A percentile compares a stretch with the other conserved stretches of the same genome.
Evolutionary conservation across 257 asterid genomes (phyloP).

Genomic region (Solanum gandarillasii): DNA sequence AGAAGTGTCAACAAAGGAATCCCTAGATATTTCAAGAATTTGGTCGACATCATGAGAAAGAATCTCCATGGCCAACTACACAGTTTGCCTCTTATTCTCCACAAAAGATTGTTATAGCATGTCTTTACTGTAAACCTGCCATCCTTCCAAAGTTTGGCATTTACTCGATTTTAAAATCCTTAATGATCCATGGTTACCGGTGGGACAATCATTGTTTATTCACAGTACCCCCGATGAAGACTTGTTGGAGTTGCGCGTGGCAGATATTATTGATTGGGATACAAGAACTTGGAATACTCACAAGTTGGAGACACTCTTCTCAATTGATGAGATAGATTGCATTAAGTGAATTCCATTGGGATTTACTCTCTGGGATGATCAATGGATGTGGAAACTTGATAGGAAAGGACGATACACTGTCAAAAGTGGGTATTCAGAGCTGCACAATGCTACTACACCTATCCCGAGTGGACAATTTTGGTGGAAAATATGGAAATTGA

Average conservation of each 20-base stretch:
- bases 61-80: background rate
- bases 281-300: background rate
- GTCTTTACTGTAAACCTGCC: background rate
- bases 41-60: background rate
- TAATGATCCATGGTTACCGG: background rate
- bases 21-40: background rate
- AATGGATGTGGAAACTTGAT: background rate
- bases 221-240: background rate
- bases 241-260: background rate
- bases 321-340: background rate
- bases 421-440: background rate
- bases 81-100: background rate
- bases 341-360: background rate
- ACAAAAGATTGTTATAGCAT: background rate
- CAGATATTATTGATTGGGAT: background rate
- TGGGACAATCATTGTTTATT: background rate
- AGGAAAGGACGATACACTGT: background rate
- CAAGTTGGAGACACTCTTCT: background rate
- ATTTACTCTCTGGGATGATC: background rate
- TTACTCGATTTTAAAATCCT: background rate
- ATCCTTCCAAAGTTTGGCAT: background rate
- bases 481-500: background rate
- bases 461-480: background rate
- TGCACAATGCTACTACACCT: background rate
- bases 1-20: background rate